Evolutionary conservation across 2,329 filamentous ascomycete species (phyloP), one percentile per base, ranked within the genome.

Genomic region (Leptographium lundbergii): DNA sequence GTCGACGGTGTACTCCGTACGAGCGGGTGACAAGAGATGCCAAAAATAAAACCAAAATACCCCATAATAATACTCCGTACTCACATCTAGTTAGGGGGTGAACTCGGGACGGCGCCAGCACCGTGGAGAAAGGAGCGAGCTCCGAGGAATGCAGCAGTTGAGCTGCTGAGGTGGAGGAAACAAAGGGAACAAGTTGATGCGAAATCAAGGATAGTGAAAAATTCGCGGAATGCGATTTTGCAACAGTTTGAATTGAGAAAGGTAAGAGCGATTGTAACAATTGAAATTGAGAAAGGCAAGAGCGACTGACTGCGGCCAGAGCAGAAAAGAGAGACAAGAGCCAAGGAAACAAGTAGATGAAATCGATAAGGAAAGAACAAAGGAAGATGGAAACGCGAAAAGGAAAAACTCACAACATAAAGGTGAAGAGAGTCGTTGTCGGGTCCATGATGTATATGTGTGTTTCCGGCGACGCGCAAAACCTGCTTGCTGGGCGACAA

Each of bases 351-450:
- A 9, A 17, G 14, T 27, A 32, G 50, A 6, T 4, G 14, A 7
- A 52, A 34, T 9, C 17, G 19, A 39, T 14, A n/a, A 54, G n/a
- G 17, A 7, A 36, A 13, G 7, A 19, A 42, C 25, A 25, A 6
- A 39, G 14, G n/a, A 36, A 24, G 17, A 36, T n/a, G n/a, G 22
- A 27, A 10, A 27, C 9, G 22, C 17, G 29, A 42, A 25, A 10
- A 29, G 3, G 27, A 22, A 24, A 54, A 59, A 83, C 82, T 81
- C 75, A 86, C 83, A 86, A 71, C 72, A 84, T 77, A 69, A 88
- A 87, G 61, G 85, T 86, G 68, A 86, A 79, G 65, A 88, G 81
- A 61, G 85, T 85, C 25, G 84, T 86, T 50, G 76, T 76, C 57
- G 80, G 80, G 70, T 83, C 80, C 80, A 83, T 82, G 68, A 57